Evolutionary conservation across 2,329 filamentous ascomycete genomes (phyloP), one percentile per base, ranked within the genome.

Genomic region (Byssoonygena ceratinophila): DNA sequence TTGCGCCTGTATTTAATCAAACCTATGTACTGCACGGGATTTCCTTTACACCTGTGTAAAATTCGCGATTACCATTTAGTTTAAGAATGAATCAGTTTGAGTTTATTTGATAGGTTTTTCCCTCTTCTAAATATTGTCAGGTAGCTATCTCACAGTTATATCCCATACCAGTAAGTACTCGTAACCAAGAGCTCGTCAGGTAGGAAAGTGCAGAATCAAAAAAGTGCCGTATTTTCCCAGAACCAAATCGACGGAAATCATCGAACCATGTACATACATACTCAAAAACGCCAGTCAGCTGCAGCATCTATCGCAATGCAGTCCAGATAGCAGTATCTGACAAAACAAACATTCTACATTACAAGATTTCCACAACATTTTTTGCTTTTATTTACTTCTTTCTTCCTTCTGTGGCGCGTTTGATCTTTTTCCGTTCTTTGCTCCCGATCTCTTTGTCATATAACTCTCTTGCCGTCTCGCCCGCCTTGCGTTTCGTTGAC

Each of bases 401-500:
- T 29, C 61, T 64, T 45, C 68, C 66, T 56, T 73, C 70, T 1
- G 69, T 71, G 9, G 67, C 69, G 60, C 68, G 70, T 63, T 70
- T 71, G 46, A 72, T 70, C 32, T 71, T 67, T 64, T 71, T 72
- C 53, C 69, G 66, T 44, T 67, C 64, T 60, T 71, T 71, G 4
- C 66, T 69, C 32, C 69, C 69, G 44, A 71, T 61, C 57, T 70
- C 68, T 58, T 70, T 60, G 36, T 71, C 70, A 55, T 66, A 71
- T 37, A 75, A 72, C 50, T 78, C 75, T 23, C 71, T 73, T 2
- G 76, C 71, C 0, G 74, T 71, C 59, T 77, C 75, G 6, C 73
- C 73, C 46, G 80, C 85, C 71, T 94, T 94, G 61, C 87, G 76
- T 76, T 92, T 91, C 57, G 70, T 61, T 2, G 62, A 61, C 70